Evolutionary conservation across 805 yeast species (phyloP).

Genomic region (Peterozyma xylosa): DNA sequence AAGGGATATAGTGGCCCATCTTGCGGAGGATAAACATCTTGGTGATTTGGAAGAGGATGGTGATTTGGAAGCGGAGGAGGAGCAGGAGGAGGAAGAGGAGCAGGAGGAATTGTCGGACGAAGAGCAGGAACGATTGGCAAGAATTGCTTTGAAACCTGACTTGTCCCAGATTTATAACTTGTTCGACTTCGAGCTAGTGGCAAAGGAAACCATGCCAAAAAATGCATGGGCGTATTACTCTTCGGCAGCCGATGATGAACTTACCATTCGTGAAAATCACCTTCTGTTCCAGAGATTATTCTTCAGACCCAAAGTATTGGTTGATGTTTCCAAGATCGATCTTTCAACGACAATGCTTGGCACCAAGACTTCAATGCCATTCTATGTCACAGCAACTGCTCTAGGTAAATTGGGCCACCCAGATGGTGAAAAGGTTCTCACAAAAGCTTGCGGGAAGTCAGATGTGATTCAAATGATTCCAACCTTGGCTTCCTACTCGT

Average conservation of each 20-base stretch:
- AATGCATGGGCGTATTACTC: conserved; percentile 92
- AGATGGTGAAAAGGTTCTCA: conserved; percentile 84
- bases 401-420: conserved; percentile 87
- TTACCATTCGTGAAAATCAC: conserved; percentile 85
- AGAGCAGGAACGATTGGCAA: conserved; percentile 34
- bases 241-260: conserved; percentile 89
- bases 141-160: conserved; percentile 53
- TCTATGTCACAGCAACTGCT: conserved; percentile 89
- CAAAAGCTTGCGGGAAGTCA: conserved; percentile 70
- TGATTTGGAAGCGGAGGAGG: conserved; percentile 12
- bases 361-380: conserved; percentile 59
- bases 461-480: conserved; percentile 39
- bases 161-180: conserved; percentile 64
- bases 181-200: conserved; percentile 83
- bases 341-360: conserved; percentile 71
- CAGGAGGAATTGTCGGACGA: conserved; percentile 27
- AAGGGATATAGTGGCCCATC: conserved; percentile 9
- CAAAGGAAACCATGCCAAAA: conserved; percentile 66
- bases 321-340: conserved; percentile 74
- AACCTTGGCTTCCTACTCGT: conserved; percentile 34
- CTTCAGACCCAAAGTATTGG: conserved; percentile 77
- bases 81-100: conserved; percentile 26
- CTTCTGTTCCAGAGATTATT: conserved; percentile 81
- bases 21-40: conserved; percentile 7
- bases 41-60: conserved; percentile 4